These are phyloP conservation scores for Diutina ranongensis DNA, from an alignment of 1,139 yeast genomes.

Conservation along the genomic window DNA sequence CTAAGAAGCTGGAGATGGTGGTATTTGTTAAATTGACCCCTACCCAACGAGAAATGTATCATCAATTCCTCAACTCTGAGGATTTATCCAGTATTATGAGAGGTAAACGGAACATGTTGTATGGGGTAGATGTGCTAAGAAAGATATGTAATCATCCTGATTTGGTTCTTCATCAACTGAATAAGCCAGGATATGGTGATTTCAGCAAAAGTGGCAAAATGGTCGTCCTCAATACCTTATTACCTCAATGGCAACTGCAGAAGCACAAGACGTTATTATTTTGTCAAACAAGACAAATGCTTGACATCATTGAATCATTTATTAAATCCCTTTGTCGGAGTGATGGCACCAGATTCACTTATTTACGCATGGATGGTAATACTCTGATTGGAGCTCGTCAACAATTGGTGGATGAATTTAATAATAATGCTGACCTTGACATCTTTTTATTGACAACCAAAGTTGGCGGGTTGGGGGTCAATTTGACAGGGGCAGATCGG, in stretches of 20 bases:
- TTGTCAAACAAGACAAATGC: conserved; percentile 91
- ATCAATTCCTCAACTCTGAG: conserved; percentile 61
- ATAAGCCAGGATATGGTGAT: conserved; percentile 42
- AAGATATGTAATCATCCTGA: conserved; percentile 97
- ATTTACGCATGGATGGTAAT: conserved; percentile 88
- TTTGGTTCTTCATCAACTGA: conserved; percentile 47
- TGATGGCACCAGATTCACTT: conserved; percentile 22
- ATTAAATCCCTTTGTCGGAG: conserved; percentile 28
- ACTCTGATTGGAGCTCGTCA: conserved; percentile 76
- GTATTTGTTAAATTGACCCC: conserved; percentile 78
- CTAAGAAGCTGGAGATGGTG: conserved; percentile 89
- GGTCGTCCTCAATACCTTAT: conserved; percentile 71
- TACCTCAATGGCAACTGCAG: conserved; percentile 68
- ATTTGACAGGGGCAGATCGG: conserved; percentile 89
- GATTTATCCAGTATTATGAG: conserved; percentile 62
- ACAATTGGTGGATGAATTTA: conserved; percentile 67
- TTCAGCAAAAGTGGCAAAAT: conserved; percentile 76
- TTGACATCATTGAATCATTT: conserved; percentile 68
- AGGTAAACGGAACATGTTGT: conserved; percentile 73
- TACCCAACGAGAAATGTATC: conserved; percentile 62
- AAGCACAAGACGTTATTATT: conserved; percentile 73
- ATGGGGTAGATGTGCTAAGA: conserved; percentile 81
- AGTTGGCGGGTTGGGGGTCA: conserved; percentile 94
- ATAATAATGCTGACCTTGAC: conserved; percentile 41
- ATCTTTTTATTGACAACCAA: conserved; percentile 81